Percentiles rank a stretch among this genome's conserved stretches.
Conservation (phyloP, 306 rosid species). For the Mimosa bimucronata region DNA sequence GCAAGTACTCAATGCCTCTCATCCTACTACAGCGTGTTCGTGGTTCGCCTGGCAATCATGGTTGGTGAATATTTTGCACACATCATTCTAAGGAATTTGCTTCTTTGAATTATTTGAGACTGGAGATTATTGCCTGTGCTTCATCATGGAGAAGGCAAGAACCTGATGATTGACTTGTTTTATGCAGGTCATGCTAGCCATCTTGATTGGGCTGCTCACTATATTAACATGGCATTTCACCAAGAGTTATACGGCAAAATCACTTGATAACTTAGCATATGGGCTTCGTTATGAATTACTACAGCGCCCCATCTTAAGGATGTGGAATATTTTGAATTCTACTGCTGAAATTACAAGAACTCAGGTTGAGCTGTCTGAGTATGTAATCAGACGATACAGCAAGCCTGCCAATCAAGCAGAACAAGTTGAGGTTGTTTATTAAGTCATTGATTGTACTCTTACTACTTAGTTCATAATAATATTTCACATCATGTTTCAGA, state of each 20-base stretch:
- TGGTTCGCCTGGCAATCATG: conserved; percentile 96
- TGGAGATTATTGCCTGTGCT: not conserved
- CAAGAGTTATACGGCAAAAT: conserved; percentile 79
- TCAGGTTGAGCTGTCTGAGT: conserved; percentile 87
- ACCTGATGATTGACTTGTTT: conserved; percentile 19
- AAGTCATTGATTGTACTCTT: conserved; percentile 15
- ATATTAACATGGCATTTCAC: conserved; percentile 98
- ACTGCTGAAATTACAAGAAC: conserved; percentile 89
- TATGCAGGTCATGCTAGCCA: conserved; percentile 90
- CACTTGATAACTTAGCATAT: conserved; percentile 82
- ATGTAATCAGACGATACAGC: conserved; percentile 72
- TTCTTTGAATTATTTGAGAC: not conserved
- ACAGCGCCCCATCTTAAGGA: conserved; percentile 87
- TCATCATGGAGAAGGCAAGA: not conserved
- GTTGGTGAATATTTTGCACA: conserved; percentile 49
- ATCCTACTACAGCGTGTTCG: conserved; percentile 95
- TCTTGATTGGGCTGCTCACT: conserved; percentile 88
- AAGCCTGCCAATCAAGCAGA: conserved; percentile 84
- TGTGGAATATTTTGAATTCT: conserved; percentile 96
- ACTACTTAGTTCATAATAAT: not conserved
- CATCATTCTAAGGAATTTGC: not conserved
- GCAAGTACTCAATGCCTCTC: conserved; percentile 74
- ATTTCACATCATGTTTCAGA: conserved; percentile 3
- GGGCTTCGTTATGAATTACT: conserved; percentile 92
- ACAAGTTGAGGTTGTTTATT: conserved; percentile 82